Conservation (phyloP, 1,284 basidiomycete genomes). For the Cystobasidium pallidum region DNA sequence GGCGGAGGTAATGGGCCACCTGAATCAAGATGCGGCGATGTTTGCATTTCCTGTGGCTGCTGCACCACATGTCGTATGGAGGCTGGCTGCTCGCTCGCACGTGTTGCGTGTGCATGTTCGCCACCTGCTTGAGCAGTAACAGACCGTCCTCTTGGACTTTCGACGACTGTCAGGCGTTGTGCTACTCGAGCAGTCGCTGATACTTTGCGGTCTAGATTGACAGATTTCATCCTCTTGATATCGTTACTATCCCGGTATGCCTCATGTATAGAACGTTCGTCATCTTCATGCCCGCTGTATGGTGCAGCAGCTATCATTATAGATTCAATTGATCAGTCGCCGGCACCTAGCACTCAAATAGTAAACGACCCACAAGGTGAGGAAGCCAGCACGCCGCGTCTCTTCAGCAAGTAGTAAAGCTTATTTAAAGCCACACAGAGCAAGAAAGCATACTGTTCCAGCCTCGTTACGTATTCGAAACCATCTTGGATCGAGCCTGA, state of each 20-base stretch:
- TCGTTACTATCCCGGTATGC: constrained; percentile 82
- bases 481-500: constrained; percentile 61
- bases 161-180: constrained; percentile 91
- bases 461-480: constrained; percentile 86
- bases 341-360: neutral
- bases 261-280: constrained; percentile 55
- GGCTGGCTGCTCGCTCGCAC: neutral
- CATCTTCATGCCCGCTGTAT: constrained; percentile 20
- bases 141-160: constrained; percentile 87
- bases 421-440: constrained; percentile 92
- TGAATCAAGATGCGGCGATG: constrained; percentile 24
- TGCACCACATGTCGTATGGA: constrained; percentile 26
- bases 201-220: constrained; percentile 90
- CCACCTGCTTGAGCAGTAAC: constrained; percentile 56
- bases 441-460: constrained; percentile 98
- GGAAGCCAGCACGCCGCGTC: constrained; percentile 83
- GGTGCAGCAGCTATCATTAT: constrained; percentile 34
- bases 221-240: constrained; percentile 88
- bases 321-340: neutral
- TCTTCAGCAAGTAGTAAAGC: constrained; percentile 85
- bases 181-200: constrained; percentile 84
- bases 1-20: constrained; percentile 19
- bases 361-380: constrained; percentile 65
- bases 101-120: neutral
- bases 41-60: constrained; percentile 24